Evolutionary conservation across 1,139 yeast genomes (phyloP), one percentile per base, ranked within the genome.

Genomic region (Chernovozyma aurita): DNA sequence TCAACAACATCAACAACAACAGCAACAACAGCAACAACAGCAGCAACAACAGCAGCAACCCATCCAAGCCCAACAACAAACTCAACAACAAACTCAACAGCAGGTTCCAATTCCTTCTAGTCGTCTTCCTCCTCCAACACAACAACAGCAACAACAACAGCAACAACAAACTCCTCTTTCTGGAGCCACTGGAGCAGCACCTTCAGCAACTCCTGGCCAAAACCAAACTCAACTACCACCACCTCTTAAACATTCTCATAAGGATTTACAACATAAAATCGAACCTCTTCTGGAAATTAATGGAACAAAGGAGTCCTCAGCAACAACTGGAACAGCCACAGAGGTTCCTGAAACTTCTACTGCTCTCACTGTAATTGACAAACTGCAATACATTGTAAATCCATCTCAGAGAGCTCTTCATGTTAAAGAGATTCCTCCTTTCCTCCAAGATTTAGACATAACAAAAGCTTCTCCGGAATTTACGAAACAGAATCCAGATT

Each of bases 401-500:
- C 70, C 73, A 3, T 45, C 56, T 26, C 70, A 69, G 47, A 66
- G 57, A 51, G 70, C 72, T 24, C 52, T 63, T 49, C 95, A 84
- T 55, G 74, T 78, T 39, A 84, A 84, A 56, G 84, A 82, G 45
- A 81, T 83, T 45, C 94, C 94, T 16, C 86, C 86, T 36, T 85
- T 86, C 53, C 73, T 90, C 53, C 73, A 85, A 27, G 95, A 86
- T 53, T 69, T 87, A 53, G 96, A 88, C 58, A 80, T 90, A 27
- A 76, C 79, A 43, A 74, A 80, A 50, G 88, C 92, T 20, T 79
- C 85, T 42, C 80, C 87, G 14, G 82, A 81, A 46, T 77, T 80
- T 65, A 86, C 85, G 61, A 87, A 87, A 59, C 87, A 85, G 56
- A 84, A 81, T 46, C 80, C 78, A 45, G 97, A 88, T 55, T 92